Conservation (phyloP, 148 eudicot species). For the Chenopodium formosanum region DNA sequence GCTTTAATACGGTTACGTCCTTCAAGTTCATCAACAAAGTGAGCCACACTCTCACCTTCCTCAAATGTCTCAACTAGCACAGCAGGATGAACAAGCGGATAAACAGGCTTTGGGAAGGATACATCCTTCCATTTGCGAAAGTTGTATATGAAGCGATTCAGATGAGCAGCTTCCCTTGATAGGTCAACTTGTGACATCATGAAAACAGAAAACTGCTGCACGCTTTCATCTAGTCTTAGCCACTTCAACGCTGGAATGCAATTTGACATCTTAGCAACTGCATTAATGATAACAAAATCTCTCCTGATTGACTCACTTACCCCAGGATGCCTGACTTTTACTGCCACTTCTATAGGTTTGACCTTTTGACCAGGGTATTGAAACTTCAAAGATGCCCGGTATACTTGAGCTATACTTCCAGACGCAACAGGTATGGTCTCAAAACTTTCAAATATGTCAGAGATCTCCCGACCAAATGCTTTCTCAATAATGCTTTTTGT, state of each 20-base stretch:
- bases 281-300: slow-evolving; percentile 44
- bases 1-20: slow-evolving; percentile 35
- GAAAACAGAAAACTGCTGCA: slow-evolving; percentile 44
- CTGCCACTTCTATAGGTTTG: slow-evolving; percentile 46
- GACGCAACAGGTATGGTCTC: slow-evolving; percentile 42
- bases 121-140: slow-evolving; percentile 46
- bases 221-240: slow-evolving; percentile 46
- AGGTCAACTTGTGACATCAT: slow-evolving; percentile 54
- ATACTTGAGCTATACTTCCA: slow-evolving; percentile 49
- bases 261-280: slow-evolving; percentile 35
- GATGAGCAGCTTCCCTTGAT: slow-evolving; percentile 48
- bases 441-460: slow-evolving; percentile 42
- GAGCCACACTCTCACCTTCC: slow-evolving; percentile 47
- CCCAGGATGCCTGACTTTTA: slow-evolving; percentile 50
- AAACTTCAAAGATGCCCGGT: slow-evolving; percentile 35
- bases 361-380: slow-evolving; percentile 31
- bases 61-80: slow-evolving; percentile 44
- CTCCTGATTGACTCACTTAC: slow-evolving; percentile 45
- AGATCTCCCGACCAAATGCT: slow-evolving; percentile 43
- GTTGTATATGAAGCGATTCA: slow-evolving; percentile 45
- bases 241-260: slow-evolving; percentile 38
- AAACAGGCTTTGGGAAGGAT: slow-evolving; percentile 46
- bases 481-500: slow-evolving; percentile 34
- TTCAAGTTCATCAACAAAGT: slow-evolving; percentile 41
- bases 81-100: slow-evolving; percentile 48